Conservation (phyloP, 2,329 filamentous ascomycete species). For the Podosphaera fusca region DNA sequence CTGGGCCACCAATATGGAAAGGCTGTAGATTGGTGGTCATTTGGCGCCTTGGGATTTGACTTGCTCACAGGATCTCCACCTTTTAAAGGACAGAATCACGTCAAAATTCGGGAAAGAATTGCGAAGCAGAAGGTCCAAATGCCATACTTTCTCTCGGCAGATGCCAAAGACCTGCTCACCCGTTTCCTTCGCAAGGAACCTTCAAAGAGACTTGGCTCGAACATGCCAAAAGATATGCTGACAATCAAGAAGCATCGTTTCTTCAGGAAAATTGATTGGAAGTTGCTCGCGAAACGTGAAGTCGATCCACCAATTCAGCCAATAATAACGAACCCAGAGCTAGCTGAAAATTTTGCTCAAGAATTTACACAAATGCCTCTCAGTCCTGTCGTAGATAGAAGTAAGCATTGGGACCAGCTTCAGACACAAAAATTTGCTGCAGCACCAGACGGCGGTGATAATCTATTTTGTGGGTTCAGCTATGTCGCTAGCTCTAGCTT, state of each 20-base stretch:
- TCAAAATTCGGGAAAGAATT: conserved; percentile 91
- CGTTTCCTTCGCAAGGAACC: conserved; percentile 83
- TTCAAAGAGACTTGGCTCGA: conserved; percentile 63
- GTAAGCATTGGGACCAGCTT: conserved; percentile 10
- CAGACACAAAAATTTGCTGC: neutral
- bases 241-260: conserved; percentile 83
- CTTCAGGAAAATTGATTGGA: conserved; percentile 94
- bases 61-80: conserved; percentile 81
- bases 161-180: conserved; percentile 84
- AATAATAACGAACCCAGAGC: conserved; percentile 80
- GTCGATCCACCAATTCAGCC: conserved; percentile 76
- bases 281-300: conserved; percentile 58
- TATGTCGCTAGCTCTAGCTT: conserved; percentile 17
- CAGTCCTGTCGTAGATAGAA: conserved; percentile 36
- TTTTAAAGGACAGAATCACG: conserved; percentile 73
- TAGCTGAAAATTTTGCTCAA: conserved; percentile 87
- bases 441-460: neutral
- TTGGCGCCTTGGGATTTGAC: conserved; percentile 80
- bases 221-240: conserved; percentile 71
- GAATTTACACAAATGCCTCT: conserved; percentile 77
- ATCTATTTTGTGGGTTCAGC: conserved; percentile 17
- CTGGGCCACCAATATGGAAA: conserved; percentile 75
- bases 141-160: conserved; percentile 74
- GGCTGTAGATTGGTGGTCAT: conserved; percentile 95
- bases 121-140: conserved; percentile 73